These are phyloP conservation scores for Boeremia exigua DNA, from an alignment of 2,329 filamentous ascomycete genomes.

Conservation along the genomic window DNA sequence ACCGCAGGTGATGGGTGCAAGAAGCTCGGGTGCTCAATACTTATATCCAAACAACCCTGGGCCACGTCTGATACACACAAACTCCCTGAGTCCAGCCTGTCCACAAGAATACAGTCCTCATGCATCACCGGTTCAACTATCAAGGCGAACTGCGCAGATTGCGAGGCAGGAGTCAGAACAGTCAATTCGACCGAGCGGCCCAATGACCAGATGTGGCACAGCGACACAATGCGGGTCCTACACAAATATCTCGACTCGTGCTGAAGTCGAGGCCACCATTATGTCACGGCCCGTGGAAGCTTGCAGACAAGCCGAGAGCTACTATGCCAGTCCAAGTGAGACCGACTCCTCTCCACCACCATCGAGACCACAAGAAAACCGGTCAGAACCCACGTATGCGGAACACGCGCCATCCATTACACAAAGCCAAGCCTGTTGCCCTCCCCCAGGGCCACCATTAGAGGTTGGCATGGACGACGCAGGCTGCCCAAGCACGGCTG, in stretches of 20 bases:
- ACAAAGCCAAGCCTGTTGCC: conserved; percentile 5
- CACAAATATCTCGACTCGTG: neutral
- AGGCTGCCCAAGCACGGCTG: conserved; percentile 23
- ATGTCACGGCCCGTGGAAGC: neutral
- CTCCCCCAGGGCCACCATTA: conserved; percentile 1
- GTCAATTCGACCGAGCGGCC: neutral
- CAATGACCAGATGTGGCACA: neutral
- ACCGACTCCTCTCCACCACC: conserved; percentile 6
- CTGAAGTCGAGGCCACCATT: neutral
- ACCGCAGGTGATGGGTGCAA: neutral
- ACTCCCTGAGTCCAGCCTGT: neutral
- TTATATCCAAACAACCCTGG: neutral
- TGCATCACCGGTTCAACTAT: neutral
- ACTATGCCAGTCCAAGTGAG: conserved; percentile 11
- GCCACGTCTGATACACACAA: neutral
- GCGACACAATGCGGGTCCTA: neutral
- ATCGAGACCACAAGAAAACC: neutral
- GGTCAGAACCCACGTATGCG: neutral
- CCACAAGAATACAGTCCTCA: neutral
- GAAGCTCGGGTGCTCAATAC: neutral
- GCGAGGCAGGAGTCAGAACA: neutral
- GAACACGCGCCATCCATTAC: neutral
- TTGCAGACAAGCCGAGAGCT: conserved; percentile 1
- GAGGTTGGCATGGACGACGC: conserved; percentile 9
- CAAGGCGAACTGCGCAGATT: neutral